Base-by-base conservation (phyloP, 1,284 basidiomycete species). In the Xanthoconium separans region DNA sequence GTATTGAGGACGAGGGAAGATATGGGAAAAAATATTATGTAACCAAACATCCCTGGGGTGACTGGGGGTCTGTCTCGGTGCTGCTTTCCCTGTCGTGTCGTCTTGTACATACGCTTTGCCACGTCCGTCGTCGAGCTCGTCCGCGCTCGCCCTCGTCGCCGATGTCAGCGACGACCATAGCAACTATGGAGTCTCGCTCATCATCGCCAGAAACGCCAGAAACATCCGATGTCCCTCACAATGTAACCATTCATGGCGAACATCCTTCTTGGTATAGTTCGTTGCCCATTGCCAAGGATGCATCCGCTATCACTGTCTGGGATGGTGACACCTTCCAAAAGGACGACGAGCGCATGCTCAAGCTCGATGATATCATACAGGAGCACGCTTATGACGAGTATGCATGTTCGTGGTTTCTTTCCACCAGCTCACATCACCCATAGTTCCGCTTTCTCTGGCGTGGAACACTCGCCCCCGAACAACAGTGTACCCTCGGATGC, bases 341-440 rank as follows among this genome's bases (percentile, higher is more conserved):
- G 58, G 82, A 82, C 27, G 77, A 78, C 53, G 71, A 78, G 42
- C 71, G 74, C 53, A 77, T 85, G 73, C 77, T 89, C 55, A 75
- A 77, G 33, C 70, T 91, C 40, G 84, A 88, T 61, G 89, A 91
- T 61, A 72, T 91, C 45, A 78, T 90, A 50, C 83, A 87, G 60
- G 80, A 83, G 56, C 79, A 84, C 61, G 82, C 81, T 27, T 87
- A 85, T 65, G 84, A 87, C 59, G 85, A 89, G 87, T 90, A 67
- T 60, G 84, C 44, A 27, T 31, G 37, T 43, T 31, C 40, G 7
- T 36, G 2, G 40, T 29, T 29, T 16, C 18, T 16, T 45, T 42
- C 5, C 33, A 37, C 18, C 16, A 18, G 29, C 47, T 59, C 40
- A 55, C 43, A 43, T 53, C 46, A 41, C n/a, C 45, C 45, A 13